A percentile compares a stretch with the other conserved stretches of the same genome.
These are phyloP conservation scores for Coelastrella sp. DNA, from an alignment of 139 green algal genomes.

Conservation along the genomic window DNA sequence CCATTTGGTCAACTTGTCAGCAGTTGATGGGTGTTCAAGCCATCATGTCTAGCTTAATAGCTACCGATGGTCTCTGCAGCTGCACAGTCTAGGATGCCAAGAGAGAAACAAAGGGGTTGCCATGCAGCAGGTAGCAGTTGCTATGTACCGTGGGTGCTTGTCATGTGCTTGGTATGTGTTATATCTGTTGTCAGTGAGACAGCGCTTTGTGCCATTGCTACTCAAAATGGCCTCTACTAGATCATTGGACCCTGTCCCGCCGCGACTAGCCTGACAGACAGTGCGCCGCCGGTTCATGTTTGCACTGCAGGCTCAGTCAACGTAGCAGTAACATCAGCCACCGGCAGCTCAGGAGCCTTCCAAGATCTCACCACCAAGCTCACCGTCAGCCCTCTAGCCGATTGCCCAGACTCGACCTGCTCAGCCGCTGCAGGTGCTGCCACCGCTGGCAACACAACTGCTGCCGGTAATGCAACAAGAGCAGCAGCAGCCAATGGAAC, in stretches of 20 bases:
- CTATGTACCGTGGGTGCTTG: no score
- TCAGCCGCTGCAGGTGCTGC: not conserved
- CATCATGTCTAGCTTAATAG: not conserved
- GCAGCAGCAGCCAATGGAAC: not conserved
- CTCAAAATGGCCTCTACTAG: no score
- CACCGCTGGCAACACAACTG: not conserved
- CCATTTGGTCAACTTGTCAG: not conserved
- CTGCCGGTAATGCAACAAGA: not conserved
- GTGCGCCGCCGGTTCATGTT: not conserved
- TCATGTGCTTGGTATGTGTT: no score
- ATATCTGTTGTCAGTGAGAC: no score
- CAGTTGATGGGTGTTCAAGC: not conserved
- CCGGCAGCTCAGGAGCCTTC: not conserved
- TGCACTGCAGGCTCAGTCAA: not conserved
- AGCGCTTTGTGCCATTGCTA: no score
- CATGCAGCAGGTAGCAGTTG: no score
- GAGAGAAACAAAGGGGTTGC: no score
- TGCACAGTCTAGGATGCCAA: no score
- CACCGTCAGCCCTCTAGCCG: not conserved
- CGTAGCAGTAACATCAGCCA: not conserved
- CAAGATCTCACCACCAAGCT: not conserved
- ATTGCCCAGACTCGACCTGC: conserved; percentile 10
- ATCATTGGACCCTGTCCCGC: no score
- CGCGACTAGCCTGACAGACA: not conserved
- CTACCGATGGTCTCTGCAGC: not conserved